Base-by-base conservation (phyloP, 345 rosid species). In the Physaria fendleri region DNA sequence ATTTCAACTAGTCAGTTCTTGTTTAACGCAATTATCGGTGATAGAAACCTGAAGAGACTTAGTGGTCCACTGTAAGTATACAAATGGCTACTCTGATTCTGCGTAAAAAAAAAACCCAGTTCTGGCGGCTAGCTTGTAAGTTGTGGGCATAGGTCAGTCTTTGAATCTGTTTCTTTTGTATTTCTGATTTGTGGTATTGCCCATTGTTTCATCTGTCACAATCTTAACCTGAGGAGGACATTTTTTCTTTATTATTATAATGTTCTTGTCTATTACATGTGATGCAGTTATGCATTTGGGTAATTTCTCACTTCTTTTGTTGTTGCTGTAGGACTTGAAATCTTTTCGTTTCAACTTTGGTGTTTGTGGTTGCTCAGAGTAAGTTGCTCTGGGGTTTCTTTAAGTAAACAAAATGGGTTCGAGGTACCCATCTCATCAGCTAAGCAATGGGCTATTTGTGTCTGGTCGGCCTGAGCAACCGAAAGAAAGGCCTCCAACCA, bases 391-490 rank as follows among this genome's bases (percentile, higher is more conserved):
- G 69, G 65, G 17, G 24, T 49, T 56, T 48, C 22, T 13, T 17
- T 2, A 63, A 56, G 41, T 55, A 76, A 61, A 56, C 50, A 57
- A 78, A 74, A 94, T 94, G 99, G 99, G 92, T 75, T 87, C 97
- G 35, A 81, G 97, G 34, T 94, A 82, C 87, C 96, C 95, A 67
- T 94, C 99, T 56, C 99, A 94, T 77, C 80, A 90, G 78, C 95
- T 90, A 62, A 76, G 99, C 77, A 90, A 82, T 82, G 99, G 99
- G 62, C 83, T 94, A 7, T 90, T 81, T 37, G 99, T 94, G 12
- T 94, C 99, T 17, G 96, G 97, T 71, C 83, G 90, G 62, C 96
- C 88, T 15, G 99, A 94, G 78, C 99, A 87, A 79, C 89, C 95
- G 2, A 94, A 94, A 71, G 97, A 94, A 74, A 81, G 85, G 67